Conservation (phyloP, 1,284 basidiomycete genomes). For the Megacollybia platyphylla region DNA sequence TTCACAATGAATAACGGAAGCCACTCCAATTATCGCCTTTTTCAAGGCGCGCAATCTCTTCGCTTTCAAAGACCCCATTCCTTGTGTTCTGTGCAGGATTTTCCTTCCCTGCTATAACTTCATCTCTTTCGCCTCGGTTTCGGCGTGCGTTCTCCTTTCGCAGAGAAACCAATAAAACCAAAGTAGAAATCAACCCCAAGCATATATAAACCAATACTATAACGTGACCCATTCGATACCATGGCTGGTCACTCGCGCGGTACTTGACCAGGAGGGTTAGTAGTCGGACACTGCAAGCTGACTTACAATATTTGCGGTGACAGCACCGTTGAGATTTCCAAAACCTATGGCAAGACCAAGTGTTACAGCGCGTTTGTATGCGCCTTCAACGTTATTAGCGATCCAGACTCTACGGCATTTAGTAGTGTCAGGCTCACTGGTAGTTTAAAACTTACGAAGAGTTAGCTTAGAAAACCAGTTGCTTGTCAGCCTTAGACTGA, state of each 20-base stretch:
- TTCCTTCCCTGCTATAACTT: slow-evolving; percentile 41
- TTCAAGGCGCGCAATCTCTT: slow-evolving; percentile 38
- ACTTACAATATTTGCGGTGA: slow-evolving; percentile 44
- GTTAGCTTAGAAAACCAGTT: slow-evolving; percentile 32
- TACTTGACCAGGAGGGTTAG: slow-evolving; percentile 26
- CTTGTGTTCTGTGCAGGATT: slow-evolving; percentile 11
- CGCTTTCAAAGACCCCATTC: slow-evolving; percentile 33
- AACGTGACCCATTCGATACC: slow-evolving; percentile 55
- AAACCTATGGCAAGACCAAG: slow-evolving; percentile 58
- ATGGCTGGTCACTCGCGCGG: slow-evolving; percentile 51
- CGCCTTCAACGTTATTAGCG: slow-evolving; percentile 65
- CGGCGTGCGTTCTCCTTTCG: slow-evolving; percentile 48
- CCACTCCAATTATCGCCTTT: slow-evolving; percentile 53
- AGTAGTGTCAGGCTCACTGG: neutral
- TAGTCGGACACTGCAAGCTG: neutral
- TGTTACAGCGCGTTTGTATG: slow-evolving; percentile 65
- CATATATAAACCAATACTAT: slow-evolving; percentile 54
- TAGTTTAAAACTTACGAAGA: slow-evolving; percentile 25
- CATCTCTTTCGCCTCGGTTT: slow-evolving; percentile 53
- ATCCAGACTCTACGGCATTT: slow-evolving; percentile 42
- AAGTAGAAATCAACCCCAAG: slow-evolving; percentile 46
- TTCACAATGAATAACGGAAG: slow-evolving; percentile 31
- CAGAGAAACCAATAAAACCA: slow-evolving; percentile 21
- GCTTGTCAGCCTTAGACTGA: slow-evolving; percentile 11
- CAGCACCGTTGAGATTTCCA: slow-evolving; percentile 62